These are phyloP conservation scores for Lactifluus piperatus DNA, from an alignment of 768 basidiomycete species.

Conservation along the genomic window DNA sequence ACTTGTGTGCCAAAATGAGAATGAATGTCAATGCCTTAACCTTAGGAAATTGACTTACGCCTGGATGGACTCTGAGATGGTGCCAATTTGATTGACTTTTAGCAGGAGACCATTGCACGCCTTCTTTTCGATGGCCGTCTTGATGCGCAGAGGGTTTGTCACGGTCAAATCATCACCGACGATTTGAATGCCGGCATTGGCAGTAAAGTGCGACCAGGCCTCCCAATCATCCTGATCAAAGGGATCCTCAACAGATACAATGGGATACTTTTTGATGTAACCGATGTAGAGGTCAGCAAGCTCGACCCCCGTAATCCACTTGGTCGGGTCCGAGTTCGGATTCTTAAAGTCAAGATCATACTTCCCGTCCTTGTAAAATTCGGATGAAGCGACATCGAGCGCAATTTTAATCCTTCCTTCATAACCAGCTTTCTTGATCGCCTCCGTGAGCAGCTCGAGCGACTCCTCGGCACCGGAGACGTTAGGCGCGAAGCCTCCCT, in stretches of 20 bases:
- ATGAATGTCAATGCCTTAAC: neutral
- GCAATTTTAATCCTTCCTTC: conserved; percentile 99
- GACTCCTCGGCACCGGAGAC: conserved; percentile 96
- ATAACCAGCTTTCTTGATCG: conserved; percentile 97
- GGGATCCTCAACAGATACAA: conserved; percentile 93
- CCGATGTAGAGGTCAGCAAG: conserved; percentile 87
- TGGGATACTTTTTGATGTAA: conserved; percentile 90
- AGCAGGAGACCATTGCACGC: conserved; percentile 97
- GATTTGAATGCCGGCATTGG: conserved; percentile 72
- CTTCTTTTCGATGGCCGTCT: conserved; percentile 99
- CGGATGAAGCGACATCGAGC: conserved; percentile 96
- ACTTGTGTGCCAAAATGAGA: conserved; percentile 32
- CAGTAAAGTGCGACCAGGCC: conserved; percentile 91
- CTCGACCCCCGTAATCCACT: conserved; percentile 89
- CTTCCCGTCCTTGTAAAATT: conserved; percentile 99
- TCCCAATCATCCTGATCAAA: conserved; percentile 99
- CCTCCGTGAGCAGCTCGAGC: conserved; percentile 89
- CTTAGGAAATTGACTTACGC: conserved; percentile 53
- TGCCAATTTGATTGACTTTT: conserved; percentile 99
- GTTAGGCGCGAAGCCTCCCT: conserved; percentile 99
- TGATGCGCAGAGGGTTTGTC: conserved; percentile 94
- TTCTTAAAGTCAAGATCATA: conserved; percentile 99
- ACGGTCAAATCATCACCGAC: conserved; percentile 97
- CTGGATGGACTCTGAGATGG: conserved; percentile 97
- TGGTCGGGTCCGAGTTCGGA: conserved; percentile 95